A percentile compares a stretch with the other conserved stretches of the same genome.
These are phyloP conservation scores for Penicillium salamii DNA, from an alignment of 495 filamentous ascomycete species.

Conservation along the genomic window DNA sequence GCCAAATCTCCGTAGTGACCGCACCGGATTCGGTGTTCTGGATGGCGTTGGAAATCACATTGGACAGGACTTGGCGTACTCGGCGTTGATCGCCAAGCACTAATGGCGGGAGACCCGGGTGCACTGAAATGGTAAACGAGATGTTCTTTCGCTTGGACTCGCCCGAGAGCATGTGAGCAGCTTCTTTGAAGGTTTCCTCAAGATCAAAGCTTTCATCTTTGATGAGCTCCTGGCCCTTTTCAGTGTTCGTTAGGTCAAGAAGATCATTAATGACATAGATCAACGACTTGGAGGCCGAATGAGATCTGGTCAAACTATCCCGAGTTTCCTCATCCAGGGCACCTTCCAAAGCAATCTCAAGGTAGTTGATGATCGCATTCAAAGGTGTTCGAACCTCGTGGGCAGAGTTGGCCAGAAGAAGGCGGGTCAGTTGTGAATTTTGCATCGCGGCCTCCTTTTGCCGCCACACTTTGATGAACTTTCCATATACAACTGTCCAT, in stretches of 20 bases:
- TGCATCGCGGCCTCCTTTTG: slow-evolving; percentile 86
- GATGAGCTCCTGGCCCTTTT: slow-evolving; percentile 75
- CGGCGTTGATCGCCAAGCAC: slow-evolving; percentile 79
- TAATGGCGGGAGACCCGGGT: slow-evolving; percentile 63
- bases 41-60: slow-evolving; percentile 83
- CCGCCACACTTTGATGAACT: slow-evolving; percentile 90
- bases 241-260: slow-evolving; percentile 85
- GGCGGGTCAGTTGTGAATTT: slow-evolving; percentile 72
- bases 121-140: slow-evolving; percentile 61
- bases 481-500: slow-evolving; percentile 70
- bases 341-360: slow-evolving; percentile 91
- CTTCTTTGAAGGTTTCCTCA: slow-evolving; percentile 67
- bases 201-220: slow-evolving; percentile 83
- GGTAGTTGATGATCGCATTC: slow-evolving; percentile 94
- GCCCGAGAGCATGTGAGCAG: slow-evolving; percentile 66
- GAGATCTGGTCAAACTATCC: slow-evolving; percentile 70
- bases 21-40: slow-evolving; percentile 71
- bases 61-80: slow-evolving; percentile 76
- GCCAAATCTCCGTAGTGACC: slow-evolving; percentile 68
- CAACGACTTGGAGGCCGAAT: slow-evolving; percentile 93
- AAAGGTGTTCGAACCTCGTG: slow-evolving; percentile 93
- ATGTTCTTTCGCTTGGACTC: slow-evolving; percentile 78
- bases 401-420: slow-evolving; percentile 87
- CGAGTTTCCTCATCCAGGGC: slow-evolving; percentile 77
- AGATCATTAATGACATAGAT: slow-evolving; percentile 97